Percentiles rank a stretch among this genome's conserved stretches.
These are phyloP conservation scores for Penicillium crustosum DNA, from an alignment of 2,329 filamentous ascomycete species.

Conservation along the genomic window DNA sequence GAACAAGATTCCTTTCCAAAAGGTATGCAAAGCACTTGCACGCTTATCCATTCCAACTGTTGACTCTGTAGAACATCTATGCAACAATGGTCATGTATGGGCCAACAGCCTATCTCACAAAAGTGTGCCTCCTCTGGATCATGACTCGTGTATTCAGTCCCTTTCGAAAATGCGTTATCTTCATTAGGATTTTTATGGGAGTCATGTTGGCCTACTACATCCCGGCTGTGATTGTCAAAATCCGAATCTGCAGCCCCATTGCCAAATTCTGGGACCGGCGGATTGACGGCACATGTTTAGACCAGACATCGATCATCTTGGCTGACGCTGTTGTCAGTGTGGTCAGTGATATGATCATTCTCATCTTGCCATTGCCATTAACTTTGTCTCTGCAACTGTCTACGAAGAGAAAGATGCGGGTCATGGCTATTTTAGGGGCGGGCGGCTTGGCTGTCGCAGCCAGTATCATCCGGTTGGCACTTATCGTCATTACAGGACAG, in stretches of 20 bases:
- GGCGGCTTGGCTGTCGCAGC: slow-evolving; percentile 40
- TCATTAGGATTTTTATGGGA: slow-evolving; percentile 42
- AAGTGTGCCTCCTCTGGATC: slow-evolving; percentile 47
- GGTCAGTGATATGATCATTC: slow-evolving; percentile 56
- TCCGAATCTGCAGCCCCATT: slow-evolving; percentile 46
- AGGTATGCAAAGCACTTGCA: slow-evolving; percentile 27
- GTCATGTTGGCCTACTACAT: slow-evolving; percentile 45
- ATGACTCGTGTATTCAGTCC: slow-evolving; percentile 46
- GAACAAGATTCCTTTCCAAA: slow-evolving; percentile 36
- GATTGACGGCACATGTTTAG: slow-evolving; percentile 25
- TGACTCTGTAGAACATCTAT: slow-evolving; percentile 38
- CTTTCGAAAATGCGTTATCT: slow-evolving; percentile 41
- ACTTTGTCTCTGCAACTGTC: slow-evolving; percentile 49
- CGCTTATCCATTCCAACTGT: not conserved
- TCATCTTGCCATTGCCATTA: slow-evolving; percentile 52
- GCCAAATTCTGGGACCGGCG: slow-evolving; percentile 41
- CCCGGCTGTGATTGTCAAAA: slow-evolving; percentile 45
- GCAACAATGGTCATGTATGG: slow-evolving; percentile 49
- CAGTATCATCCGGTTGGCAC: slow-evolving; percentile 29
- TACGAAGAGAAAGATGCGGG: slow-evolving; percentile 46
- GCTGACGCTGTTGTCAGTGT: slow-evolving; percentile 60
- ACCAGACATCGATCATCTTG: slow-evolving; percentile 46
- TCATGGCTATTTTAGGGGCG: slow-evolving; percentile 51
- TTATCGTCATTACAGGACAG: slow-evolving; percentile 27
- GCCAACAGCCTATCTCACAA: slow-evolving; percentile 47